phyloP scores from a whole-genome alignment of 306 rosid species.

The Vicia villosa region DNA sequence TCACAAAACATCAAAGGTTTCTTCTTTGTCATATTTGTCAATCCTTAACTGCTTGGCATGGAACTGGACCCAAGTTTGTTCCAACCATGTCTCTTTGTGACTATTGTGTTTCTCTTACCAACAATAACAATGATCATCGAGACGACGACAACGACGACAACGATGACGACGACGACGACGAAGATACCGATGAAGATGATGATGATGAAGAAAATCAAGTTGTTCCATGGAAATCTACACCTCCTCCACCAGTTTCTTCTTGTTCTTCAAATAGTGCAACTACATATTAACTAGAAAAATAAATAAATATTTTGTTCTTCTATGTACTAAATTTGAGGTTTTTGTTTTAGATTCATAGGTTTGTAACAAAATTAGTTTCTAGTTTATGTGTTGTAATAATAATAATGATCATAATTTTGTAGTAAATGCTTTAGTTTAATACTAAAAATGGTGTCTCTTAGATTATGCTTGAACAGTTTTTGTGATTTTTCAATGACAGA shows the following conservation, averaged over 20 bases:
- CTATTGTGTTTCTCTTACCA: conserved; percentile 36
- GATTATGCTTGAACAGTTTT: not conserved
- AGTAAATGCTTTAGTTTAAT: conserved; percentile 5
- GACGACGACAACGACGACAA: not conserved
- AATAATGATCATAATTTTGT: conserved; percentile 12
- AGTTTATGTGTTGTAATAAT: conserved; percentile 20
- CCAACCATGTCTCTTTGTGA: conserved; percentile 68
- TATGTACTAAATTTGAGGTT: not conserved
- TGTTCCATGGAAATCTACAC: conserved; percentile 64
- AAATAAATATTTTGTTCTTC: not conserved
- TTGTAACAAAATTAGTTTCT: conserved; percentile 20
- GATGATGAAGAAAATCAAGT: conserved; percentile 81
- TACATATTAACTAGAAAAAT: not conserved
- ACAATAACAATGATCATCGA: not conserved
- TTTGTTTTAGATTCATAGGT: conserved; percentile 21
- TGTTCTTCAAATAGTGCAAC: conserved; percentile 53
- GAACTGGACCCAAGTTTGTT: conserved; percentile 67
- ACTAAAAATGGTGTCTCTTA: no score
- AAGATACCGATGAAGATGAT: not conserved
- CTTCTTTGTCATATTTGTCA: conserved; percentile 80
- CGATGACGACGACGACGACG: not conserved
- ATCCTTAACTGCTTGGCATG: conserved; percentile 68
- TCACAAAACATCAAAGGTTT: conserved; percentile 61
- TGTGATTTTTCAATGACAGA: no score
- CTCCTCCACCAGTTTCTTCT: conserved; percentile 56